These are phyloP conservation scores for Colletotrichum tofieldiae DNA, from an alignment of 2,329 filamentous ascomycete species.

Conservation along the genomic window DNA sequence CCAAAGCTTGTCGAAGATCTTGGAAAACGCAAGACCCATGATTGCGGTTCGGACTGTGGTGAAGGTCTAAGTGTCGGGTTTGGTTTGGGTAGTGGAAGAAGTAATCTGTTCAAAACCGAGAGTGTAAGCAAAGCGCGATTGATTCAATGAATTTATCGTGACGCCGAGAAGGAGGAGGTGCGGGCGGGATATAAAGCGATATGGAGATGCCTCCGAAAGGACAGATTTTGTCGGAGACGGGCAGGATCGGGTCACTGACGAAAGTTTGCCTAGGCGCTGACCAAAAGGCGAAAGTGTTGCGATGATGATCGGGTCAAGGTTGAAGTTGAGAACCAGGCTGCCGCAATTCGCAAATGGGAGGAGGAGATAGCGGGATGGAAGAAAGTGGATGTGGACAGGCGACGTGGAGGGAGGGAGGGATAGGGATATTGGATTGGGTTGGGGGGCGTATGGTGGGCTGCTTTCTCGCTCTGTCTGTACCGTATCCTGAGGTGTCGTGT, in stretches of 20 bases:
- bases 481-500: slow-evolving; percentile 43
- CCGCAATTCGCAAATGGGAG: slow-evolving; percentile 41
- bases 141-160: slow-evolving; percentile 30
- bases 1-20: slow-evolving; percentile 96
- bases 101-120: slow-evolving; percentile 32
- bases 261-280: slow-evolving; percentile 39
- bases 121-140: slow-evolving; percentile 42
- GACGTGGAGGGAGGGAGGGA: slow-evolving; percentile 43
- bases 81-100: slow-evolving; percentile 48
- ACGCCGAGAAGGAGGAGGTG: slow-evolving; percentile 27
- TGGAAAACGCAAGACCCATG: slow-evolving; percentile 99
- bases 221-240: slow-evolving; percentile 34
- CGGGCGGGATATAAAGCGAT: slow-evolving; percentile 35
- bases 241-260: slow-evolving; percentile 35
- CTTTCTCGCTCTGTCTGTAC: slow-evolving; percentile 23
- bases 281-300: slow-evolving; percentile 16
- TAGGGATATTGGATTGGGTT: slow-evolving; percentile 41
- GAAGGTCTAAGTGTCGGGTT: slow-evolving; percentile 55
- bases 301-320: slow-evolving; percentile 32
- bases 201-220: slow-evolving; percentile 31
- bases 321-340: slow-evolving; percentile 40
- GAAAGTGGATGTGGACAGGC: slow-evolving; percentile 43
- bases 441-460: slow-evolving; percentile 39
- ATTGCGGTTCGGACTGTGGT: slow-evolving; percentile 67
- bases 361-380: slow-evolving; percentile 42